Evolutionary conservation across 208 protist genomes (phyloP), one percentile per base, ranked within the genome.

Genomic region (Crithidia acanthocephali): DNA sequence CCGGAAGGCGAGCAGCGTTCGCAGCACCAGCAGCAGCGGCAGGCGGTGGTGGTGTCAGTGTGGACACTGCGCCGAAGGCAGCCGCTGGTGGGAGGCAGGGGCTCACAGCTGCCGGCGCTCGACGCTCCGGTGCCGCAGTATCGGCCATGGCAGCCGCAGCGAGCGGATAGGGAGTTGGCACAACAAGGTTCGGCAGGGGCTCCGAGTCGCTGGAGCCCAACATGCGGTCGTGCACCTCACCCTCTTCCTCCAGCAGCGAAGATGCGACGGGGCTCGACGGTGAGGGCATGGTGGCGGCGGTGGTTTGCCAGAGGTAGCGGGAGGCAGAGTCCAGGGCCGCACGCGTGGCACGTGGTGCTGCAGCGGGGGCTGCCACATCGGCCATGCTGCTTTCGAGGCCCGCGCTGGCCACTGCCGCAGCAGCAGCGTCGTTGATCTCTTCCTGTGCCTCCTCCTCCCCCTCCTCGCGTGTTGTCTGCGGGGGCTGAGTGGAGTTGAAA

Each of bases 251-350:
- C 0, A 33, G 25, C 11, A 40, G 30, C 30, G 70, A 59, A 5
- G 63, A 60, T 20, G 71, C 28, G 20, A 76, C 37, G 47, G 71
- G 71, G 40, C 71, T 76, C 1, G 71, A 76, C 9, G 71, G 71
- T 2, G 71, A 76, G 16, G 63, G 71, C 71, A 76, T 76, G 10
- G 71, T 35, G 28, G 71, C 71, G 10, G 63, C 57, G 2, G 71
- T 30, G 22, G 56, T 65, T 52, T 76, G 71, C 71, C 71, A 76
- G 2, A 76, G 55, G 25, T 63, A 76, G 35, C 71, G 61, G 13
- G 62, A 60, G 27, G n/a, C 52, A 23, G 52, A 15, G 4, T 33
- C 64, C 53, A 69, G 40, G 27, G 64, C 48, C 2, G 52, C 25
- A 18, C 56, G 44, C 13, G 27, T 32, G 28, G 63, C 50, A 18